A percentile compares a stretch with the other conserved stretches of the same genome.
phyloP scores from a whole-genome alignment of 345 rosid species.

The Pugionium dolabratum region DNA sequence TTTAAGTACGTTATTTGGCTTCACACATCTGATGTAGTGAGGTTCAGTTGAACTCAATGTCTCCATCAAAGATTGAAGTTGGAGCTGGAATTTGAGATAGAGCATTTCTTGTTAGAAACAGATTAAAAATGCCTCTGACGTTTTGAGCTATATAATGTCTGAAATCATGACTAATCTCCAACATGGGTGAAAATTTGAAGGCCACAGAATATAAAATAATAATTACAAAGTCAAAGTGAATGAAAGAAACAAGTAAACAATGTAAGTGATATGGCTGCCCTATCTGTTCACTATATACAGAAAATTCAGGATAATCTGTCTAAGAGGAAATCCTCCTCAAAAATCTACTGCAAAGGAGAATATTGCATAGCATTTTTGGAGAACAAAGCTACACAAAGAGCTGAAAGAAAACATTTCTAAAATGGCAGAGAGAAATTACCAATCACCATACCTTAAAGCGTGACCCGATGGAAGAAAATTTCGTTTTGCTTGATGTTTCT shows the following conservation, averaged over 20 bases:
- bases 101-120: slow-evolving; percentile 30
- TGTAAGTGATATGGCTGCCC: slow-evolving; percentile 18
- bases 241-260: slow-evolving; percentile 11
- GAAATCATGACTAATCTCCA: slow-evolving; percentile 23
- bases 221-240: slow-evolving; percentile 4
- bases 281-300: slow-evolving; percentile 22
- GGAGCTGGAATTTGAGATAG: slow-evolving; percentile 61
- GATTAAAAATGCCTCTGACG: background rate
- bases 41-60: slow-evolving; percentile 95
- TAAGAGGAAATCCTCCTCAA: background rate
- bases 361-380: background rate
- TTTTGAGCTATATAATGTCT: slow-evolving; percentile 17
- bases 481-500: slow-evolving; percentile 92
- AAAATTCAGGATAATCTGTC: slow-evolving; percentile 18
- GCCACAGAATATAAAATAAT: background rate
- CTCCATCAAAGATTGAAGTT: slow-evolving; percentile 99
- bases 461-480: slow-evolving; percentile 96
- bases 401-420: slow-evolving; percentile 7
- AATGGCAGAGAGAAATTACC: slow-evolving; percentile 1
- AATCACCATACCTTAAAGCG: slow-evolving; percentile 78
- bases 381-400: slow-evolving; percentile 17
- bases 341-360: slow-evolving; percentile 9
- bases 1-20: slow-evolving; percentile 96
- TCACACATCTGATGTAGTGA: slow-evolving; percentile 99
- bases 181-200: slow-evolving; percentile 16